Evolutionary conservation across 1,284 basidiomycete genomes (phyloP).

Genomic region (Sphagnurus paluster): DNA sequence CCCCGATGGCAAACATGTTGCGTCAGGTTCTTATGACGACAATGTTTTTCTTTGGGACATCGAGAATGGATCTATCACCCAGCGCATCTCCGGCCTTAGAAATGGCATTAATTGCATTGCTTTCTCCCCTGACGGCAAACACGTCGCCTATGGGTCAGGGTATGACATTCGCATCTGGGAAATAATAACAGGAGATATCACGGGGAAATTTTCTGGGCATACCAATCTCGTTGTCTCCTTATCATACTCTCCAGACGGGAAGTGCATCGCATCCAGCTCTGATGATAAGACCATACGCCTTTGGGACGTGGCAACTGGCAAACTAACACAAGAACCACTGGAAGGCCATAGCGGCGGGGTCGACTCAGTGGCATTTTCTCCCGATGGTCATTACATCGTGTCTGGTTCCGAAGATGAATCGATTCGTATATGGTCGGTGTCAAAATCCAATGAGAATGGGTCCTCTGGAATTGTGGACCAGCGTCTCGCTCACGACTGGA

Average conservation of each 20-base stretch:
- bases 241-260: slow-evolving; percentile 20
- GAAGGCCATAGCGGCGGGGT: slow-evolving; percentile 13
- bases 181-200: slow-evolving; percentile 3
- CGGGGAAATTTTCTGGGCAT: slow-evolving; percentile 10
- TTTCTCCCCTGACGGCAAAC: slow-evolving; percentile 16
- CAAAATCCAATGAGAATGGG: not conserved
- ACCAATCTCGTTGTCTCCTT: slow-evolving; percentile 10
- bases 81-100: slow-evolving; percentile 12
- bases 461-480: slow-evolving; percentile 1
- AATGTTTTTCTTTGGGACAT: slow-evolving; percentile 23
- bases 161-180: slow-evolving; percentile 19
- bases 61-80: slow-evolving; percentile 1
- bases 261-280: slow-evolving; percentile 16
- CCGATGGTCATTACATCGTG: slow-evolving; percentile 14
- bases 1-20: slow-evolving; percentile 6
- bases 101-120: slow-evolving; percentile 9
- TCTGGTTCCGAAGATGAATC: slow-evolving; percentile 16
- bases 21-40: slow-evolving; percentile 20
- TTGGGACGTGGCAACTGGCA: slow-evolving; percentile 17
- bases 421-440: slow-evolving; percentile 14
- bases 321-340: not conserved
- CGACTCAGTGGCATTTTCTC: slow-evolving; percentile 18
- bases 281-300: slow-evolving; percentile 15
- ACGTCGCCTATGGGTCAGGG: slow-evolving; percentile 16
- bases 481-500: slow-evolving; percentile 16